Conservation (phyloP, 768 basidiomycete genomes). For the Arthromyces matolae region DNA sequence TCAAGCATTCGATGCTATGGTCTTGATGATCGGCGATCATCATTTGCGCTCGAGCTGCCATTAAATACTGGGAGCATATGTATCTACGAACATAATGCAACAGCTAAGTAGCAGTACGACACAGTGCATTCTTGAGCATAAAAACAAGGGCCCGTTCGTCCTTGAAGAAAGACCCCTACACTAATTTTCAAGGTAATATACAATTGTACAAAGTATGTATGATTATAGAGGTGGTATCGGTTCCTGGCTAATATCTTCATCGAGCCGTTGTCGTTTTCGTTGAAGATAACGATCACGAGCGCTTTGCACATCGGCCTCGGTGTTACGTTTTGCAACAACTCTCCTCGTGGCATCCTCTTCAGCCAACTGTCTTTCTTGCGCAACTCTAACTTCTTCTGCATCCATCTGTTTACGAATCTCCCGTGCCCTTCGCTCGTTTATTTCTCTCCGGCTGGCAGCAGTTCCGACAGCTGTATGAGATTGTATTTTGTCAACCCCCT, state of each 20-base stretch:
- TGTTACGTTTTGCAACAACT: constrained; percentile 71
- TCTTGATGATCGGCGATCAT: constrained; percentile 37
- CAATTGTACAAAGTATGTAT: too few relatives aligned
- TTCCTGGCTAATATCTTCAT: constrained; percentile 29
- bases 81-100: neutral
- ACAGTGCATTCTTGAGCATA: neutral
- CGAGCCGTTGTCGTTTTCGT: constrained; percentile 75
- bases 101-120: neutral
- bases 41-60: constrained; percentile 23
- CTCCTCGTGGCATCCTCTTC: constrained; percentile 66
- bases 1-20: constrained; percentile 47
- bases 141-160: too few relatives aligned
- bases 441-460: constrained; percentile 76
- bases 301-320: constrained; percentile 65
- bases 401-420: constrained; percentile 80
- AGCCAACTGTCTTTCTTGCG: constrained; percentile 50
- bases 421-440: constrained; percentile 75
- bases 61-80: constrained; percentile 3
- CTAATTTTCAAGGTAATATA: too few relatives aligned
- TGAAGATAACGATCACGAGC: constrained; percentile 73
- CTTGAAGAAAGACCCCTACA: too few relatives aligned
- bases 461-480: constrained; percentile 78
- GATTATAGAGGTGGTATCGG: constrained; percentile 14
- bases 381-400: constrained; percentile 62
- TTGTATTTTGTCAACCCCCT: constrained; percentile 32